Conservation (phyloP, 371 early-diverging fungal genomes). For the Syncephalastrum sp. region DNA sequence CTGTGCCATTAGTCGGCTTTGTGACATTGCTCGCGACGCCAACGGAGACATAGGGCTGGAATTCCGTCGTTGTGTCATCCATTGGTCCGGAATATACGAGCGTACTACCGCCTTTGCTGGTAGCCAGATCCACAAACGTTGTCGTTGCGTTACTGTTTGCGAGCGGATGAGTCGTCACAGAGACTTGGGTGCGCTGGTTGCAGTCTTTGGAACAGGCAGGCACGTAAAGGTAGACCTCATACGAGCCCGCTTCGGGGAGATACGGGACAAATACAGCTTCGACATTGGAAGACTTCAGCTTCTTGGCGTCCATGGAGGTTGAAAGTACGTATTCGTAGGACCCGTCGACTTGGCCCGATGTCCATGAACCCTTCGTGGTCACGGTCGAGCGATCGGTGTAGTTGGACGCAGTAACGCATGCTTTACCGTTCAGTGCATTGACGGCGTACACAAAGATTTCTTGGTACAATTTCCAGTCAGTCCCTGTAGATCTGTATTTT, state of each 20-base stretch:
- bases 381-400: slow-evolving; percentile 14
- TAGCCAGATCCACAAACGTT: slow-evolving; percentile 17
- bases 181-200: slow-evolving; percentile 41
- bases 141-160: slow-evolving; percentile 2
- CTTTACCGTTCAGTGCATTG: slow-evolving; percentile 10
- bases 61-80: slow-evolving; percentile 33
- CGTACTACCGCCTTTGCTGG: slow-evolving; percentile 22
- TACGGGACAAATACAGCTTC: slow-evolving; percentile 53
- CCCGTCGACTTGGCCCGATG: slow-evolving; percentile 12
- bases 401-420: slow-evolving; percentile 10
- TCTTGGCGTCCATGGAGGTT: slow-evolving; percentile 17
- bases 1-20: slow-evolving; percentile 16
- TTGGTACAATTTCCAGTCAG: not conserved
- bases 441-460: slow-evolving; percentile 30
- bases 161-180: slow-evolving; percentile 27
- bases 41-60: slow-evolving; percentile 49
- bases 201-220: slow-evolving; percentile 65
- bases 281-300: slow-evolving; percentile 25
- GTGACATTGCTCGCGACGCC: slow-evolving; percentile 29
- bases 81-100: slow-evolving; percentile 53
- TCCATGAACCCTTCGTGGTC: slow-evolving; percentile 26
- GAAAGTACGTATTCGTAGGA: slow-evolving; percentile 26
- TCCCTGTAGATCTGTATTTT: not conserved
- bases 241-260: slow-evolving; percentile 65
- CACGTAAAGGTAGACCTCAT: slow-evolving; percentile 58